Conservation (phyloP, 2,329 filamentous ascomycete genomes). For the Bipolaris gigantea region DNA sequence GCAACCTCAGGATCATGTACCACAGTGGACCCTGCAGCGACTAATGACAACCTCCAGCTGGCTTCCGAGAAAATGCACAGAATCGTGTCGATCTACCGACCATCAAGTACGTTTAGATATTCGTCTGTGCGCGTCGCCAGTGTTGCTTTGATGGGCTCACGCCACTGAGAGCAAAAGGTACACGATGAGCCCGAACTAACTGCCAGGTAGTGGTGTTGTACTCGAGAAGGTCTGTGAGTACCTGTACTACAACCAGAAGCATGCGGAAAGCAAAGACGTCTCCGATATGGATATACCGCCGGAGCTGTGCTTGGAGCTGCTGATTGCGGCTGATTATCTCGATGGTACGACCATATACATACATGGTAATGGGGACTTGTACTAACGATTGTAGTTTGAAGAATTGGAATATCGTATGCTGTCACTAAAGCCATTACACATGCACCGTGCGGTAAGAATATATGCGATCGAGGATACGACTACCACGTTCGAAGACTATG, state of each 20-base stretch:
- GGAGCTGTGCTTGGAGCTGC: conserved; percentile 74
- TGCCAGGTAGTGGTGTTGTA: conserved; percentile 62
- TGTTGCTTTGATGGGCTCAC: neutral
- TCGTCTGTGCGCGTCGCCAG: neutral
- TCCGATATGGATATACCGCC: conserved; percentile 80
- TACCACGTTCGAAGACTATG: neutral
- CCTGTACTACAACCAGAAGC: conserved; percentile 78
- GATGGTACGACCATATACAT: conserved; percentile 39
- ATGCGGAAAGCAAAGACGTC: conserved; percentile 70
- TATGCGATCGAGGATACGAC: neutral
- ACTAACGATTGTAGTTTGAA: conserved; percentile 2
- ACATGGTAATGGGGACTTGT: neutral
- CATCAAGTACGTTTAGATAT: conserved; percentile 63
- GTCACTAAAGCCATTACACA: neutral
- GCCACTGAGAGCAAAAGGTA: neutral
- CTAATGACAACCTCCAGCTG: conserved; percentile 48
- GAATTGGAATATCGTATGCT: too few relatives aligned
- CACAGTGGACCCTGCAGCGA: neutral
- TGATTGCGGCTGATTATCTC: conserved; percentile 77
- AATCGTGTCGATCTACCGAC: conserved; percentile 70
- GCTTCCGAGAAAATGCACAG: conserved; percentile 66
- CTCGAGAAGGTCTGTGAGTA: conserved; percentile 83
- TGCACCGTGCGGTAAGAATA: neutral
- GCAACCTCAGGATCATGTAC: neutral
- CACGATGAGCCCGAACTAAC: conserved; percentile 5